Percentiles rank a stretch among this genome's conserved stretches.
Conservation (phyloP, 345 rosid species). For the Lepidium didymum region DNA sequence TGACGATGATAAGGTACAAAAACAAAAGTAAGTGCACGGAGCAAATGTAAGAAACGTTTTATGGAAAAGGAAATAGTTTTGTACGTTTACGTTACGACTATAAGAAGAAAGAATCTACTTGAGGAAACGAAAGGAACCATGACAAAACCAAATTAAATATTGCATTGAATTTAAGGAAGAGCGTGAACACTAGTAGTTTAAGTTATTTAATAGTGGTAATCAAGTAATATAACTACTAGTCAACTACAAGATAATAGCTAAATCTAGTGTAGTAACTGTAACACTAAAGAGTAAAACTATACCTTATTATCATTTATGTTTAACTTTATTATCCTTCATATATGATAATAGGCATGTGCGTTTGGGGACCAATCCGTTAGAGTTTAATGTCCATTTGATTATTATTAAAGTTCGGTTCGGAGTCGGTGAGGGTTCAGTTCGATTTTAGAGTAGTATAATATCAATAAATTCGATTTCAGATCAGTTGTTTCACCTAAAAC, state of each 20-base stretch:
- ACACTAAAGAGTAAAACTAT: too few species aligned
- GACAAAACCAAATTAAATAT: background rate
- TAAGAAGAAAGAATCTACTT: constrained; percentile 1
- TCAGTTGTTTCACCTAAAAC: too few species aligned
- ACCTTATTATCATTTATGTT: too few species aligned
- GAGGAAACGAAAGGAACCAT: constrained; percentile 1
- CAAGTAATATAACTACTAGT: background rate
- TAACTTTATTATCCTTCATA: too few species aligned
- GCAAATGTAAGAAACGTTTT: constrained; percentile 4
- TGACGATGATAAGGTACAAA: background rate
- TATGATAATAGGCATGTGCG: too few species aligned
- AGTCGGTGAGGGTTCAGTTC: too few species aligned
- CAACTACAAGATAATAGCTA: background rate
- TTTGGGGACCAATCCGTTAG: too few species aligned
- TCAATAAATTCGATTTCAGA: too few species aligned
- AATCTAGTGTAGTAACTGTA: too few species aligned
- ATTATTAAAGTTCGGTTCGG: too few species aligned
- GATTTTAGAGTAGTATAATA: too few species aligned
- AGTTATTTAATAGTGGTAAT: background rate
- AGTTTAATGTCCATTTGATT: too few species aligned
- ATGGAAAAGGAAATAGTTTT: background rate
- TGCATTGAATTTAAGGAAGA: background rate
- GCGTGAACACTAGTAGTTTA: background rate
- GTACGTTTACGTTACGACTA: constrained; percentile 1
- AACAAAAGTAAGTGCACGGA: background rate